phyloP scores from a whole-genome alignment of 2,329 filamentous ascomycete species.

The Seiridium cupressi region DNA sequence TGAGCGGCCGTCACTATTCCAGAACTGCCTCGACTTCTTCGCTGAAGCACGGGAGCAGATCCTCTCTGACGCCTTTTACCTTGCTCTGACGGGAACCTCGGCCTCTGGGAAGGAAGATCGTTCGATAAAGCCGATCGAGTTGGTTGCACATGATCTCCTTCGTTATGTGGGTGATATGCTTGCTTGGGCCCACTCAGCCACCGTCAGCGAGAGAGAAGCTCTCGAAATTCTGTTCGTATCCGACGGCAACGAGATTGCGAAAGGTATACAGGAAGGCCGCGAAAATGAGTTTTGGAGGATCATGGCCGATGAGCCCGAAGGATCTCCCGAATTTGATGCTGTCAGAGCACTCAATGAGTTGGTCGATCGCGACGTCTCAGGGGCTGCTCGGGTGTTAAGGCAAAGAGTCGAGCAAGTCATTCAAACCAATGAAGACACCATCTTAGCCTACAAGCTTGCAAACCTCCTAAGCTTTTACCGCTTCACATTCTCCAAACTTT shows the following conservation, averaged over 20 bases:
- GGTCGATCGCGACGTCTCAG: conserved; percentile 80
- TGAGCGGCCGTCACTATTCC: conserved; percentile 85
- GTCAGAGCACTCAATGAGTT: conserved; percentile 79
- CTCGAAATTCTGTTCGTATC: conserved; percentile 88
- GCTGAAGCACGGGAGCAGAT: conserved; percentile 85
- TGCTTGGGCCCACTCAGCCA: conserved; percentile 91
- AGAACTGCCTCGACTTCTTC: conserved; percentile 90
- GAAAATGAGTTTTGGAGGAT: conserved; percentile 83
- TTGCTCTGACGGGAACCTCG: conserved; percentile 74
- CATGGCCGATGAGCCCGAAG: conserved; percentile 53
- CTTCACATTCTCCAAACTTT: conserved; percentile 76
- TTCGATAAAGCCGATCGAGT: conserved; percentile 84
- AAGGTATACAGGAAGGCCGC: conserved; percentile 74
- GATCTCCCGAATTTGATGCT: conserved; percentile 67
- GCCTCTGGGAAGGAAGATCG: conserved; percentile 57
- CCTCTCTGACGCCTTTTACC: conserved; percentile 84
- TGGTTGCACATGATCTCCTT: conserved; percentile 86
- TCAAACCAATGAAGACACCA: conserved; percentile 86
- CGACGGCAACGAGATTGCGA: conserved; percentile 84
- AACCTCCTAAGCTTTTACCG: conserved; percentile 90
- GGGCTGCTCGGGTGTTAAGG: conserved; percentile 78
- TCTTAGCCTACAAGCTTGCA: conserved; percentile 83
- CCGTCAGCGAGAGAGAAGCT: conserved; percentile 90
- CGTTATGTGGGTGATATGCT: conserved; percentile 97
- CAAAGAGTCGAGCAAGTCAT: conserved; percentile 90